phyloP scores from a whole-genome alignment of 768 basidiomycete species.

The Tricholoma saponaceum region DNA sequence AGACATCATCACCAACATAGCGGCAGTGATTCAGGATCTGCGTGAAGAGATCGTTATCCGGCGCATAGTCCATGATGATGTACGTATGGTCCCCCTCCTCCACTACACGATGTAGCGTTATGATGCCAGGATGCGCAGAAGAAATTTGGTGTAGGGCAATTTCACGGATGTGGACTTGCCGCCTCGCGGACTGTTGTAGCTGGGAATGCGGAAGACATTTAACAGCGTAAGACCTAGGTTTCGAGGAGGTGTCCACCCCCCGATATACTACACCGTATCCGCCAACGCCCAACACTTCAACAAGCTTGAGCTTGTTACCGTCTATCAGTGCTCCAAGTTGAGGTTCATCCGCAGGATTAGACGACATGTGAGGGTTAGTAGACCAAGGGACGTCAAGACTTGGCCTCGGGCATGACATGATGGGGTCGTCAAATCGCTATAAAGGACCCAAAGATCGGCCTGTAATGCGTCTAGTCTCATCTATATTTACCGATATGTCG shows the following conservation, averaged over 20 bases:
- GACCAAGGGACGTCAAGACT: background rate
- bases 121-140: conserved; percentile 74
- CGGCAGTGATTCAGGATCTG: conserved; percentile 77
- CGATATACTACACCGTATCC: conserved; percentile 96
- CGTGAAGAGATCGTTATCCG: conserved; percentile 87
- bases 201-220: conserved; percentile 75
- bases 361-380: conserved; percentile 6
- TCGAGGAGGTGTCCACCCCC: conserved; percentile 60
- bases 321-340: conserved; percentile 80
- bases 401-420: background rate
- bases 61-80: conserved; percentile 91
- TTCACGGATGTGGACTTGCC: conserved; percentile 83
- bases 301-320: conserved; percentile 74
- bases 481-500: background rate
- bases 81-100: conserved; percentile 80
- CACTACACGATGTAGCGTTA: conserved; percentile 85
- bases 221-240: conserved; percentile 71
- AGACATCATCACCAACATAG: conserved; percentile 78
- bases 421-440: background rate
- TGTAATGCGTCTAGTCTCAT: background rate
- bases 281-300: conserved; percentile 85
- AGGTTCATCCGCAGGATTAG: conserved; percentile 32
- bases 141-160: conserved; percentile 76
- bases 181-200: conserved; percentile 48
- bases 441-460: too few species aligned